Evolutionary conservation across 1,284 basidiomycete genomes (phyloP).

Genomic region (Ceratobasidium theobromae): DNA sequence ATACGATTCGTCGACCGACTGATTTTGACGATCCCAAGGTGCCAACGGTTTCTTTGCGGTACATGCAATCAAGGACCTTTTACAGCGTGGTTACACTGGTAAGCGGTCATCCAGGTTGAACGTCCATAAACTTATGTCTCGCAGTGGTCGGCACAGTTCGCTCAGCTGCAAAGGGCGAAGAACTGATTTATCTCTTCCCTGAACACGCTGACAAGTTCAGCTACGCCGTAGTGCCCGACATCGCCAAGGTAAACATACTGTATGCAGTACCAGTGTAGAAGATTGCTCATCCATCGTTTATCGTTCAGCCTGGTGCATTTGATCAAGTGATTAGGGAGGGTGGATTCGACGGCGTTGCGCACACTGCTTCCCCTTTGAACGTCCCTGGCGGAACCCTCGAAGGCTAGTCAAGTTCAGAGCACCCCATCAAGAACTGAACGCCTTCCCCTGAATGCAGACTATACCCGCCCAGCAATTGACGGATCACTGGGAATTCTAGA

Average conservation of each 20-base stretch:
- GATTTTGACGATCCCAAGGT: neutral
- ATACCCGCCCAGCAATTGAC: neutral
- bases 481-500: neutral
- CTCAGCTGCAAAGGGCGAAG: slow-evolving; percentile 3
- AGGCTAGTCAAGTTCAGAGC: no score
- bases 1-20: no score
- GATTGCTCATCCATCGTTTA: neutral
- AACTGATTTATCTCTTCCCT: neutral
- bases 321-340: slow-evolving; percentile 15
- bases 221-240: slow-evolving; percentile 3
- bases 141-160: slow-evolving; percentile 13
- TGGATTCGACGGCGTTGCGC: slow-evolving; percentile 15
- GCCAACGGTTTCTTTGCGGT: slow-evolving; percentile 16
- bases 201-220: neutral
- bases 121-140: neutral
- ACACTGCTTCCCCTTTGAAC: slow-evolving; percentile 16
- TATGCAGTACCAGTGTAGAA: neutral
- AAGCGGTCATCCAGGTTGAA: neutral
- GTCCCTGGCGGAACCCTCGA: neutral
- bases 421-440: no score
- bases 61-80: slow-evolving; percentile 1
- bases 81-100: slow-evolving; percentile 10
- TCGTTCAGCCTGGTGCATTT: slow-evolving; percentile 1
- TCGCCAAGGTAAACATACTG: neutral
- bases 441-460: neutral